Evolutionary conservation across 1,284 basidiomycete genomes (phyloP), one percentile per base, ranked within the genome.

Genomic region (Leccinum subatratum): DNA sequence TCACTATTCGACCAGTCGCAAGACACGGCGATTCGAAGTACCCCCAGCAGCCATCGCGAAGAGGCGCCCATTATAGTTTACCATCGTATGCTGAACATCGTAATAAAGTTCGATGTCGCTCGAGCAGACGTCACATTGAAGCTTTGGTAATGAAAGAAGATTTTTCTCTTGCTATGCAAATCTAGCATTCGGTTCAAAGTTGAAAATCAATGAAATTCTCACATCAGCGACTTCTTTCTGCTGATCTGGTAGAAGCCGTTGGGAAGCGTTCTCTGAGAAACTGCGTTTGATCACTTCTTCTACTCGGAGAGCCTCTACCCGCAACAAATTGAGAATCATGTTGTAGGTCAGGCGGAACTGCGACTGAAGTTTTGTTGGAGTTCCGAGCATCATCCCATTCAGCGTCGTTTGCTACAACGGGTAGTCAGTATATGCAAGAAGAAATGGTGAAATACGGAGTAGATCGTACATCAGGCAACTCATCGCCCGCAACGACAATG

Each of bases 221-320:
- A 93, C 94, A 80, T 94, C 88, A 2, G 83, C 77, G 20, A 98
- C 91, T 76, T 92, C 88, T 75, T 90, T 88, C 78, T 98, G 94
- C 70, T 98, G 94, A 66, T 98, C 94, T 1, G 97, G 97, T 22
- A 98, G 81, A 64, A 98, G 81, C 63, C 90, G 86, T 74, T 99
- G 97, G 0, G 96, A 92, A 0, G 95, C 90, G 74, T 99, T 99
- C 80, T 99, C 97, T 4, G 96, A 98, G 79, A 99, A 99, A 75
- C 94, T 96, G 45, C 97, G 86, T 79, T 99, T 99, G 78, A 99
- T 99, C 97, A 99, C 99, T 77, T 99, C 97, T 75, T 99, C 97
- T 8, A 99, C 97, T 69, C 91, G 86, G 42, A 99, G 83, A 2
- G 97, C 95, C 76, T 99, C 97, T 8, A 99, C 96, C 34, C 97